Evolutionary conservation across 2,329 filamentous ascomycete species (phyloP), one percentile per base, ranked within the genome.

Genomic region (Fusarium hainanense): DNA sequence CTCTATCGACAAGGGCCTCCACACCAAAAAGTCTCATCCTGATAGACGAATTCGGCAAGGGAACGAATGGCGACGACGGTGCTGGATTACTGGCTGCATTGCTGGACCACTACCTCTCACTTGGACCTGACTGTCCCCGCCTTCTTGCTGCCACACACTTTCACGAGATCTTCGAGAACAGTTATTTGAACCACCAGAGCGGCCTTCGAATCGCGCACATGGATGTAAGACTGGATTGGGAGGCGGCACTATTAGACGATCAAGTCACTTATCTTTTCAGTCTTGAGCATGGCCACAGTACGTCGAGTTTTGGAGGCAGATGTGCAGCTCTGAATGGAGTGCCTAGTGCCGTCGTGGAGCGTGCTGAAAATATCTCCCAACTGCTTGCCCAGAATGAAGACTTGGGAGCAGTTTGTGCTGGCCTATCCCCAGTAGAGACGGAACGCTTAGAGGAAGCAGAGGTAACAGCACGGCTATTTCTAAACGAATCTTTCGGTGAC

Each of bases 271-370:
- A 92, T 74, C 85, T 97, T 2, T 97, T 95, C 78, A 91, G 89
- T 28, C 80, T 91, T n/a, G 75, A 80, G 6, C 72, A 83, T 4
- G 94, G 94, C 1, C 86, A 90, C 58, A 95, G 90, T 72, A 88
- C 84, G 10, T 91, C 92, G 16, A 98, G 94, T 76, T 97, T 97
- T 75, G 96, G 96, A 1, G 92, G 90, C 28, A 87, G 88, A 79
- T 98, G 96, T 76, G 96, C 96, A 28, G 89, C 90, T 6, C 87
- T 97, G 78, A 98, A 97, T 74, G 94, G 94, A 2, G 89, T 99
- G 16, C 90, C 93, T 30, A 75, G 81, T 20, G 84, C 86, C 7
- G 87, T 98, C 12, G 86, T 98, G 9, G 82, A 90, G 18, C 88
- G 94, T 58, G 94, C 95, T 0, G 90, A 93, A 68, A 86, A 90